Conservation (phyloP, 2,329 filamentous ascomycete species). For the Aureobasidium namibiae region DNA sequence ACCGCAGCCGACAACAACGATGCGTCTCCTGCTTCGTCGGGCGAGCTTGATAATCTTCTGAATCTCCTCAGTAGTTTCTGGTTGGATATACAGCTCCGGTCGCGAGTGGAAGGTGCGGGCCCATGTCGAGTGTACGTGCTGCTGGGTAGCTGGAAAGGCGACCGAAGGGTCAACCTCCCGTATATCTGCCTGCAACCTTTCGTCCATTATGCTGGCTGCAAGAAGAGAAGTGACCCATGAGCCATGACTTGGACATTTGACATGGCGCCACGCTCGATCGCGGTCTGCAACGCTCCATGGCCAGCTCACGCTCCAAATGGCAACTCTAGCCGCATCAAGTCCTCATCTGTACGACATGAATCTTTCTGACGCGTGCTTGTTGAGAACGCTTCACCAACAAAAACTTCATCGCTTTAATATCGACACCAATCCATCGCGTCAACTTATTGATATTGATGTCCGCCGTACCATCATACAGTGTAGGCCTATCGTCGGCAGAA, state of each 20-base stretch:
- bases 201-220: conserved; percentile 16
- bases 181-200: conserved; percentile 44
- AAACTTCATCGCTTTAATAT: not conserved
- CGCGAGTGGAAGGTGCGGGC: conserved; percentile 83
- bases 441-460: not conserved
- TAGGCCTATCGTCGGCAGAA: too few species aligned
- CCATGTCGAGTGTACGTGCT: conserved; percentile 85
- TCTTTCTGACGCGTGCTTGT: not conserved
- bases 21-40: conserved; percentile 66
- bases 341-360: not conserved
- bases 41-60: conserved; percentile 77
- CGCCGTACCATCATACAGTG: not conserved
- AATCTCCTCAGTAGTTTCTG: conserved; percentile 69
- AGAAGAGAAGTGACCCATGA: not conserved
- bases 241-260: not conserved
- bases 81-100: conserved; percentile 86
- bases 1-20: conserved; percentile 81
- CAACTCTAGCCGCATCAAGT: not conserved
- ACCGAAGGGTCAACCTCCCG: conserved; percentile 52
- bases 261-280: not conserved
- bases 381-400: not conserved
- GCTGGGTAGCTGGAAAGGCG: conserved; percentile 66
- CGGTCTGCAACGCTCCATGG: not conserved
- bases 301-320: not conserved
- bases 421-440: not conserved